Conservation (phyloP, 768 basidiomycete species). For the Clavaria fumosa region DNA sequence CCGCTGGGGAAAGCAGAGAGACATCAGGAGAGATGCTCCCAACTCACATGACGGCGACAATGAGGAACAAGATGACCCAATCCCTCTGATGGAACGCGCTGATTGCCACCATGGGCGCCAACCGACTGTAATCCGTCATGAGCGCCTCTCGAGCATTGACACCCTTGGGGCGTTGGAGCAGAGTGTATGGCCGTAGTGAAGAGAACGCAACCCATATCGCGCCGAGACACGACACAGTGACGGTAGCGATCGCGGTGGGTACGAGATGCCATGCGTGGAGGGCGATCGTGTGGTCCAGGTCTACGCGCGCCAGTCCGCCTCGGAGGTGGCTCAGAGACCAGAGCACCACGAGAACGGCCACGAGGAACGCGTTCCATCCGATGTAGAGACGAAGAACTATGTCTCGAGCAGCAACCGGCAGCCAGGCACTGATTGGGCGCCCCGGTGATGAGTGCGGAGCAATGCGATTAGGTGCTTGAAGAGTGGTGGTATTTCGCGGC, state of each 20-base stretch:
- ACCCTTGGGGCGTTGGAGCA: background rate
- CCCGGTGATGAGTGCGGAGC: too few species aligned
- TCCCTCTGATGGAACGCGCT: background rate
- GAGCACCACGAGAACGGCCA: background rate
- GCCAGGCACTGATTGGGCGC: background rate
- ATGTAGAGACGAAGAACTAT: background rate
- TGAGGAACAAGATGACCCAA: background rate
- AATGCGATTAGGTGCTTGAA: too few species aligned
- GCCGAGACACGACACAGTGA: background rate
- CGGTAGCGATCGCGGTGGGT: background rate
- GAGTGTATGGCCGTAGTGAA: background rate
- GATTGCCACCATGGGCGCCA: background rate
- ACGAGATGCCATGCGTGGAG: constrained; percentile 1
- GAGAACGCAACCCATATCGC: background rate
- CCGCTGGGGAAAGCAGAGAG: background rate
- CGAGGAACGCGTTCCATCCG: background rate
- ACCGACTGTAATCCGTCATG: constrained; percentile 2
- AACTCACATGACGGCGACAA: background rate
- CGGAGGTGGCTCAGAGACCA: background rate
- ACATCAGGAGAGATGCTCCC: too few species aligned
- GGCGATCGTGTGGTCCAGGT: background rate
- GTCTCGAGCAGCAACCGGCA: background rate
- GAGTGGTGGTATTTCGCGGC: too few species aligned
- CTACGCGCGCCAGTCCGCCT: background rate
- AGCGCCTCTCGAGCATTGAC: background rate